Base-by-base conservation (phyloP, 176 grass and related monocot genomes). In the Paspalum notatum region DNA sequence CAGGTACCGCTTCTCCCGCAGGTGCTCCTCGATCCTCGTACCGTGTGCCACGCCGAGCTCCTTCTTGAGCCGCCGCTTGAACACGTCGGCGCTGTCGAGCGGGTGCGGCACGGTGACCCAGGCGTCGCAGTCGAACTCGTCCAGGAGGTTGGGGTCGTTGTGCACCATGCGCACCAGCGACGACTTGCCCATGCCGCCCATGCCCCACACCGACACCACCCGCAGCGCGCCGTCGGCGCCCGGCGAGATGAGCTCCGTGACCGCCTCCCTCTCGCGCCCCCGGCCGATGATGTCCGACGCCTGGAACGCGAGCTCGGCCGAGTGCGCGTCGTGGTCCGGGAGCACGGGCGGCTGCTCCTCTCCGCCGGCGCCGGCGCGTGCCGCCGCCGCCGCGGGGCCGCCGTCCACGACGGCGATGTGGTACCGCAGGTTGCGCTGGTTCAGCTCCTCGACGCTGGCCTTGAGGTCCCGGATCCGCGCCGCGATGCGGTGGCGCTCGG, bases 91-190 rank as follows among this genome's bases (percentile, higher is more conserved):
- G 77, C 1, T 11, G 63, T 75, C 83, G 18, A 75, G 65, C 56
- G 65, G 83, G 78, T 85, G 70, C 8, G 65, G 72, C 62, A 89
- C 82, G 46, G 69, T 85, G 37, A 89, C 54, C 87, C 82, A 89
- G 7, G 82, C 77, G 63, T 0, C 24, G 72, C 77, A 62, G 32
- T 85, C 55, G 83, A 90, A 90, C 11, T 6, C 8, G 8, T 65
- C 46, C 40, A 81, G 21, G n/a, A 90, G 42, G 0, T 0, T 5
- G 0, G 47, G 43, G 83, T 80, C 78, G 63, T 82, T 47, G 46
- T 64, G 45, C 47, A 85, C 47, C 77, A 57, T 76, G 2, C 76
- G 67, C 69, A 27, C 77, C 64, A 85, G 39, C 25, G 76, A 71
- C 70, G 82, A 81, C 40, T 85, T 85, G 1, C 82, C 87, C 64